A percentile compares a stretch with the other conserved stretches of the same genome.
Conservation (phyloP, 148 eudicot species). For the Drosera capensis region DNA sequence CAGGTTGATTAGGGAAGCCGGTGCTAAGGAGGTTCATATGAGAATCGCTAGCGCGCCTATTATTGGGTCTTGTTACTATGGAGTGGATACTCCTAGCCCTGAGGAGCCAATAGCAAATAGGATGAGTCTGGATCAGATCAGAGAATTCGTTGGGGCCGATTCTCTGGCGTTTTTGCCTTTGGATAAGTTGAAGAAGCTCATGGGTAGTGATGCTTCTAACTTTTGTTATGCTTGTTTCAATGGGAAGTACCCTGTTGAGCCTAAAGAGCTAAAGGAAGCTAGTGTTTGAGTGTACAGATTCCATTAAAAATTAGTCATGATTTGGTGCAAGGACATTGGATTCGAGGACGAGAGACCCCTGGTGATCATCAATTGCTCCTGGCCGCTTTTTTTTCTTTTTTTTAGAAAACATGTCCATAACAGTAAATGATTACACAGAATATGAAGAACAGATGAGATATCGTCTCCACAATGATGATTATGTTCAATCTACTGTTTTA, state of each 20-base stretch:
- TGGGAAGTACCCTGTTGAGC: slow-evolving; percentile 66
- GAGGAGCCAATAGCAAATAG: slow-evolving; percentile 51
- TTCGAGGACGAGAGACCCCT: too few relatives aligned
- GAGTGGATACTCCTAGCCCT: slow-evolving; percentile 50
- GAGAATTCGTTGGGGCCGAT: slow-evolving; percentile 15
- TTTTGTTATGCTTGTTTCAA: slow-evolving; percentile 86
- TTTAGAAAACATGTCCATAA: too few relatives aligned
- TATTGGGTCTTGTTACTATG: slow-evolving; percentile 45
- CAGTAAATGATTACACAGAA: too few relatives aligned
- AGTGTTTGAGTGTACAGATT: too few relatives aligned
- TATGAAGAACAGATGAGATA: too few relatives aligned
- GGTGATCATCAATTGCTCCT: too few relatives aligned
- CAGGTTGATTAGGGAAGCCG: slow-evolving; percentile 37
- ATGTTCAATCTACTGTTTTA: too few relatives aligned
- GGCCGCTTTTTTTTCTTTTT: too few relatives aligned
- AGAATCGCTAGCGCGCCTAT: slow-evolving; percentile 34
- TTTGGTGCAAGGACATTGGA: too few relatives aligned
- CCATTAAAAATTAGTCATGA: too few relatives aligned
- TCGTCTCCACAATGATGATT: too few relatives aligned
- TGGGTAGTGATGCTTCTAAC: slow-evolving; percentile 44
- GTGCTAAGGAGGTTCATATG: slow-evolving; percentile 20
- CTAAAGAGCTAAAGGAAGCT: slow-evolving; percentile 19
- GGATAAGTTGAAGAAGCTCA: slow-evolving; percentile 30
- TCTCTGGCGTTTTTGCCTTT: slow-evolving; percentile 37
- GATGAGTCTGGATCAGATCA: slow-evolving; percentile 21